Evolutionary conservation across 345 rosid genomes (phyloP), one percentile per base, ranked within the genome.

Genomic region (Capsella bursapastoris): DNA sequence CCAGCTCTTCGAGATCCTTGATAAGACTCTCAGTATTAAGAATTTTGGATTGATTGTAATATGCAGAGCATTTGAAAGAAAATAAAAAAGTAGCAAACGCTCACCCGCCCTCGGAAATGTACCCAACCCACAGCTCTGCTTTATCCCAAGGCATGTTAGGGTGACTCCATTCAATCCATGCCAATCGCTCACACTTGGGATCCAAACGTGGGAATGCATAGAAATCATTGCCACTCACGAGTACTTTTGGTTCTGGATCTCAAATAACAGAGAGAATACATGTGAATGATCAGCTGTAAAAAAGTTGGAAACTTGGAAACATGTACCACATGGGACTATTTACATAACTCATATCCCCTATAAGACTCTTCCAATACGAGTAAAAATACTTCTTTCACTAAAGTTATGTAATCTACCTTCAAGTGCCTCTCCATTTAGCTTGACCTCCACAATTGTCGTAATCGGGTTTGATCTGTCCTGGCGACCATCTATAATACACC

Each of bases 111-210:
- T 88, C 89, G 9, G 93, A 85, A 68, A 92, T 84, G 82, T 87
- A 85, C 59, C 97, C 99, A 81, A 90, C 93, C 97, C 97, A 95
- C 28, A 95, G 87, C 76, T 95, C 90, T 16, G 99, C 49, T 84
- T 83, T 89, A 74, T 95, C 99, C 99, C 99, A 92, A 11, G 97
- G 97, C 97, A 90, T 92, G 79, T 87, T 89, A 49, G 99, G 97
- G 69, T 88, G 97, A 60, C 83, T 76, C 97, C 99, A 95, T 66
- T 86, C 88, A 51, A 95, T 85, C 99, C 99, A 95, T 12, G 97
- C 97, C 45, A 95, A 75, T 57, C 87, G 74, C 82, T 86, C 91
- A 63, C 85, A 78, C 62, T 84, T 83, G 7, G 87, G 76, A 45
- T 95, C 97, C 59, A 95, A 25, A 2, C 96, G 97, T n/a, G 99